Evolutionary conservation across 306 rosid species (phyloP).

Genomic region (Begonia loranthoides): DNA sequence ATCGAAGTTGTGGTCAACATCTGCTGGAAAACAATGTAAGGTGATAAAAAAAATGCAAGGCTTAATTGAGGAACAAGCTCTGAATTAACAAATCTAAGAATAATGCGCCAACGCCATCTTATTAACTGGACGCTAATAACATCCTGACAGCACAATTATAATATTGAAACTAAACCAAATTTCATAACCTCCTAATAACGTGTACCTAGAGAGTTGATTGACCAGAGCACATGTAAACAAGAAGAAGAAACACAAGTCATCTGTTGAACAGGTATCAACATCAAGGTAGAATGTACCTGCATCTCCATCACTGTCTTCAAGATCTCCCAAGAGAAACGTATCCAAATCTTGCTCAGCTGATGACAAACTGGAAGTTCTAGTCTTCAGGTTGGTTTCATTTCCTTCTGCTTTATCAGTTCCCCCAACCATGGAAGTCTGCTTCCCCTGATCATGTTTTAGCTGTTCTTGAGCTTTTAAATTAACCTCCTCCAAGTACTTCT

Average conservation of each 20-base stretch:
- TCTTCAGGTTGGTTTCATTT: conserved; percentile 30
- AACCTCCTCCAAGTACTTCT: conserved; percentile 69
- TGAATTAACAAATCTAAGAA: not conserved
- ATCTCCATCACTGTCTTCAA: conserved; percentile 86
- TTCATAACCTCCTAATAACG: not conserved
- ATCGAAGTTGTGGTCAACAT: conserved; percentile 70
- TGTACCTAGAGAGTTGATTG: not conserved
- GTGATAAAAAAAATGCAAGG: not conserved
- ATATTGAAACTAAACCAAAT: not conserved
- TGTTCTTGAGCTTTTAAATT: conserved; percentile 56
- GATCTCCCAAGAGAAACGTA: conserved; percentile 88
- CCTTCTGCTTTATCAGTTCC: conserved; percentile 44
- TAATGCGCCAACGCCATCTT: not conserved
- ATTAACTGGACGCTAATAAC: not conserved
- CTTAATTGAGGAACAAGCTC: not conserved
- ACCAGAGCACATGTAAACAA: not conserved
- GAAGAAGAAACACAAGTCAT: conserved; percentile 7
- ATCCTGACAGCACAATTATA: not conserved
- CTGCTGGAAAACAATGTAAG: conserved; percentile 46
- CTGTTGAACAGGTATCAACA: too few species aligned
- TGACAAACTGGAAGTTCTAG: conserved; percentile 48
- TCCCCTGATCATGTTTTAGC: conserved; percentile 24
- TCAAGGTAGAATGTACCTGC: conserved; percentile 35
- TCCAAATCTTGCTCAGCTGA: conserved; percentile 81
- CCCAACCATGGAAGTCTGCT: conserved; percentile 32